Base-by-base conservation (phyloP, 257 asterid genomes). In the Ballota nigra region DNA sequence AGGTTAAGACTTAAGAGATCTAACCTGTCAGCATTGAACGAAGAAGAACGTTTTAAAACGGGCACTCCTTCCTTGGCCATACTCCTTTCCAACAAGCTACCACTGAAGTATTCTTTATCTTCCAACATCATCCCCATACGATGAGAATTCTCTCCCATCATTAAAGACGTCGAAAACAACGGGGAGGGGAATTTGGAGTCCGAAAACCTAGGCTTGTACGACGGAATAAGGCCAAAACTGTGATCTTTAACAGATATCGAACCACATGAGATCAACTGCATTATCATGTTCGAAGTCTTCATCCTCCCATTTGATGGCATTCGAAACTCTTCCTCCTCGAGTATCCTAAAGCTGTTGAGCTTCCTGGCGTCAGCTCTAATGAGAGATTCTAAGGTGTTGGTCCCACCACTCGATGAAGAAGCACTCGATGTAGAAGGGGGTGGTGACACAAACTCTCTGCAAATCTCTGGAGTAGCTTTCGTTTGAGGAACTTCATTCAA, bases 191-290 rank as follows among this genome's bases (percentile, higher is more conserved):
- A 83, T 51, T 88, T 89, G 68, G 98, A 92, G 73, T 87, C 82
- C 5, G 95, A 86, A 73, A 89, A 90, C 55, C 96, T 86, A 1
- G 99, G 93, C 82, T 81, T 94, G 78, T 89, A 94, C 16, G 91
- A 78, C 5, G 98, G 97, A 68, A 89, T 81, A 34, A 92, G 71
- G 70, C 97, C 94, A 79, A 92, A 92, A 77, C 86, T 86, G 58
- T 88, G 95, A 81, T 95, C 96, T 71, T 95, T 95, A 16, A 95
- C 98, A 6, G 97, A 83, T 72, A 92, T 75, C 2, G 99, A 88
- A 29, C 99, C 99, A 38, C 99, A 95, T 8, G 99, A 88, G 70
- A 95, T 89, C 58, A 95, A 65, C 73, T 95, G 99, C 94, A 95
- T 80, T 45, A 95, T 78, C 93, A 92, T 82, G 73, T 84, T 95